These are phyloP conservation scores for Coemansia aciculifera DNA, from an alignment of 192 early-diverging fungal genomes.

Conservation along the genomic window DNA sequence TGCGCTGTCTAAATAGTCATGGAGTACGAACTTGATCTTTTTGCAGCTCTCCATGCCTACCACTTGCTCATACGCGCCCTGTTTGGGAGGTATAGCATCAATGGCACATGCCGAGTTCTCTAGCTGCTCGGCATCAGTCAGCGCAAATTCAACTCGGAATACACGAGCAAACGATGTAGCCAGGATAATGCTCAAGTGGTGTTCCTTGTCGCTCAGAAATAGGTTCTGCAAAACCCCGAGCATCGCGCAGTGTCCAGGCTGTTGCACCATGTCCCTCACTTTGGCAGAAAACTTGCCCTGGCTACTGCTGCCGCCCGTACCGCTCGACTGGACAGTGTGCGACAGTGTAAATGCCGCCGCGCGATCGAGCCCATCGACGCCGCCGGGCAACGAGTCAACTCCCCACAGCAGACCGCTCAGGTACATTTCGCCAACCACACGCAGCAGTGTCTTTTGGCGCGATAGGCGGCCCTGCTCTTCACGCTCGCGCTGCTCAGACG, in stretches of 20 bases:
- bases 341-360: constrained; percentile 34
- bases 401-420: constrained; percentile 70
- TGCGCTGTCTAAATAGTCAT: constrained; percentile 45
- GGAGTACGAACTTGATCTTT: constrained; percentile 25
- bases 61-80: not conserved
- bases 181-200: constrained; percentile 44
- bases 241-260: constrained; percentile 48
- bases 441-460: constrained; percentile 65
- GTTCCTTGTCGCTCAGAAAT: constrained; percentile 41
- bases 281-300: constrained; percentile 25
- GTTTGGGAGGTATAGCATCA: not conserved
- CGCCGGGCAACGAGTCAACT: constrained; percentile 35
- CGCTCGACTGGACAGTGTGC: constrained; percentile 1
- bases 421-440: constrained; percentile 81
- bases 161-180: constrained; percentile 36
- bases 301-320: constrained; percentile 5
- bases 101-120: constrained; percentile 11
- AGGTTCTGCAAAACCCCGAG: constrained; percentile 47
- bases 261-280: constrained; percentile 43
- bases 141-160: constrained; percentile 30
- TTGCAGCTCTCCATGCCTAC: constrained; percentile 27
- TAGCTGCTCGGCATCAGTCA: constrained; percentile 14
- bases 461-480: constrained; percentile 74
- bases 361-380: constrained; percentile 34
- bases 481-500: constrained; percentile 80